Evolutionary conservation across 495 filamentous ascomycete species (phyloP).

Genomic region (Trypethelium eluteriae): DNA sequence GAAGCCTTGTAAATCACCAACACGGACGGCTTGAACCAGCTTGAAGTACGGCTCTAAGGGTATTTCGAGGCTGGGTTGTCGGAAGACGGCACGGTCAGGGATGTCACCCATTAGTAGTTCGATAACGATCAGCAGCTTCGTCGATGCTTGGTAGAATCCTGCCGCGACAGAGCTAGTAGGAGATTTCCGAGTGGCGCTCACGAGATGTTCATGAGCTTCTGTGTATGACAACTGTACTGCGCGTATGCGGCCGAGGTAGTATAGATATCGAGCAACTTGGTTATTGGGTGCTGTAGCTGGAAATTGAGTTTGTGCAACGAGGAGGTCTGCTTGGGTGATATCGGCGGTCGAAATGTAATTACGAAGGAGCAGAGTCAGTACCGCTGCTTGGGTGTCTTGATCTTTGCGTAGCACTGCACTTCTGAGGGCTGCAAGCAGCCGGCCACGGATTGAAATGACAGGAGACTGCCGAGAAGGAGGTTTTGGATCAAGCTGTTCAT

Average conservation of each 20-base stretch:
- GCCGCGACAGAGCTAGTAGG: constrained; percentile 80
- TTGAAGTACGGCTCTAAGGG: constrained; percentile 85
- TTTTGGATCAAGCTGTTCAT: constrained; percentile 75
- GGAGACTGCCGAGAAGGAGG: constrained; percentile 80
- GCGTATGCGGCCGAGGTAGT: constrained; percentile 91
- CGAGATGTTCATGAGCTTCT: constrained; percentile 89
- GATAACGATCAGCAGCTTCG: constrained; percentile 87
- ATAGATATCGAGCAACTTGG: constrained; percentile 92
- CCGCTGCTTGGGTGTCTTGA: constrained; percentile 87
- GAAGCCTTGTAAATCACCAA: constrained; percentile 89
- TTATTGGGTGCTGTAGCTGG: constrained; percentile 90
- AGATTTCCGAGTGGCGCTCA: constrained; percentile 86
- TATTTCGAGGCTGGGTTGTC: constrained; percentile 72
- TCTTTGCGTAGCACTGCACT: constrained; percentile 94
- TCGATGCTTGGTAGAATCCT: constrained; percentile 91
- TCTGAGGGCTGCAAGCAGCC: constrained; percentile 77
- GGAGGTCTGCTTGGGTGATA: constrained; percentile 90
- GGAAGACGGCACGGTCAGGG: constrained; percentile 88
- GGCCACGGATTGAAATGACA: constrained; percentile 75
- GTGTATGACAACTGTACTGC: constrained; percentile 94
- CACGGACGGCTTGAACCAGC: constrained; percentile 88
- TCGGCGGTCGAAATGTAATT: constrained; percentile 95
- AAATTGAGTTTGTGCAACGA: constrained; percentile 91
- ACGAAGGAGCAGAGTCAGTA: constrained; percentile 87
- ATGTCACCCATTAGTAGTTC: constrained; percentile 98